Conservation (phyloP, 768 basidiomycete species). For the Leccinum subtestaceum region DNA sequence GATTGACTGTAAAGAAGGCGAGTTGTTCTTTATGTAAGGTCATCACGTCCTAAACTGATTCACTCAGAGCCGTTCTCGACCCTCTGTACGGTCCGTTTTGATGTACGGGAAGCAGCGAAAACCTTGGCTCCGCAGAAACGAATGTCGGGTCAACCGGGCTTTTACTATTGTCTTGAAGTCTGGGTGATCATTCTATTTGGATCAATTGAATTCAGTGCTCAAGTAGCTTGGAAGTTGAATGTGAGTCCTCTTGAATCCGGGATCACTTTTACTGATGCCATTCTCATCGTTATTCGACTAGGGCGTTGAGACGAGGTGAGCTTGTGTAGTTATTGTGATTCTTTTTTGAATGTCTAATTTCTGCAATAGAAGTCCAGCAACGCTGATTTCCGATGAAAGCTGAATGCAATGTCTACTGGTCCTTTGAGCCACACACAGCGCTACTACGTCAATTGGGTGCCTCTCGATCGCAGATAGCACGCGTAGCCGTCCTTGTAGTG, state of each 20-base stretch:
- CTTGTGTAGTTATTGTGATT: too few relatives aligned
- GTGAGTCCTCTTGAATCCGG: not conserved
- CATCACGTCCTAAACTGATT: not conserved
- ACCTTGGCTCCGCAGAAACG: not conserved
- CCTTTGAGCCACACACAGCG: not conserved
- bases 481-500: too few relatives aligned
- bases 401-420: not conserved
- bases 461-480: not conserved
- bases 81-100: slow-evolving; percentile 9
- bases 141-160: not conserved
- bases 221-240: slow-evolving; percentile 12
- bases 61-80: slow-evolving; percentile 10
- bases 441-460: not conserved
- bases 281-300: not conserved
- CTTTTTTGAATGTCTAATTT: not conserved
- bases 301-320: slow-evolving; percentile 13
- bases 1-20: slow-evolving; percentile 9
- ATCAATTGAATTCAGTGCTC: slow-evolving; percentile 26
- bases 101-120: slow-evolving; percentile 6
- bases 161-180: slow-evolving; percentile 5
- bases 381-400: slow-evolving; percentile 5
- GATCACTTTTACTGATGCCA: not conserved
- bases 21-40: not conserved
- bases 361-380: slow-evolving; percentile 1
- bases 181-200: slow-evolving; percentile 18